These are phyloP conservation scores for Trichophyton rubrum DNA, from an alignment of 2,329 filamentous ascomycete genomes.

Conservation along the genomic window DNA sequence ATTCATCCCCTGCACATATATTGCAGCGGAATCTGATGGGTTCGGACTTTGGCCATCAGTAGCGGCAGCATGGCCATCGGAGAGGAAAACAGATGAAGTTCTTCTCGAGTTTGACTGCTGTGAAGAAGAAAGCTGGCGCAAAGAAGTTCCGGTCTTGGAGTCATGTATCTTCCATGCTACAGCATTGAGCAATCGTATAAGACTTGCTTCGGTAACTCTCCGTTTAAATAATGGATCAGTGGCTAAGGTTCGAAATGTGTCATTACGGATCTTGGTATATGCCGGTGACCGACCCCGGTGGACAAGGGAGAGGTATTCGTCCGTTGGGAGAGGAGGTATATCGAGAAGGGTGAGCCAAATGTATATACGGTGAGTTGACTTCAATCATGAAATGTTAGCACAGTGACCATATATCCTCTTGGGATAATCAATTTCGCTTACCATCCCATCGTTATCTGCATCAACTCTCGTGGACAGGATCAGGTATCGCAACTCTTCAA, in stretches of 20 bases:
- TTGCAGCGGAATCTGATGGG: slow-evolving; percentile 44
- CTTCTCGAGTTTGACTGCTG: not conserved
- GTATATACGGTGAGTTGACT: slow-evolving; percentile 55
- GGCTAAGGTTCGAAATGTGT: slow-evolving; percentile 91
- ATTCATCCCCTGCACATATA: slow-evolving; percentile 98
- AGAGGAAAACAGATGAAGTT: not conserved
- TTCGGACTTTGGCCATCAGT: slow-evolving; percentile 44
- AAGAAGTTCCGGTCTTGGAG: slow-evolving; percentile 34
- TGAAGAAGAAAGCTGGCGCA: slow-evolving; percentile 40
- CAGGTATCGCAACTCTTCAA: slow-evolving; percentile 38
- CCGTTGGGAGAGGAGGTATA: slow-evolving; percentile 69
- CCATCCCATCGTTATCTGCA: slow-evolving; percentile 43
- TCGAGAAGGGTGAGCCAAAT: slow-evolving; percentile 92
- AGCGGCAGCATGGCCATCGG: slow-evolving; percentile 46
- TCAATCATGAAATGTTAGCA: slow-evolving; percentile 8
- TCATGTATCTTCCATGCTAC: slow-evolving; percentile 91
- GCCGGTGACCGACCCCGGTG: slow-evolving; percentile 88
- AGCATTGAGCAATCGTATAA: slow-evolving; percentile 89
- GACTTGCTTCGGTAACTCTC: slow-evolving; percentile 84
- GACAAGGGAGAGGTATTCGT: slow-evolving; percentile 78
- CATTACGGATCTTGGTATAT: slow-evolving; percentile 95
- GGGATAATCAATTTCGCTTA: slow-evolving; percentile 17
- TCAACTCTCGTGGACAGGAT: slow-evolving; percentile 39
- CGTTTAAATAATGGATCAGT: slow-evolving; percentile 95
- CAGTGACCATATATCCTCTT: not conserved